Base-by-base conservation (phyloP, 2,329 filamentous ascomycete species). In the Ustulina deusta region DNA sequence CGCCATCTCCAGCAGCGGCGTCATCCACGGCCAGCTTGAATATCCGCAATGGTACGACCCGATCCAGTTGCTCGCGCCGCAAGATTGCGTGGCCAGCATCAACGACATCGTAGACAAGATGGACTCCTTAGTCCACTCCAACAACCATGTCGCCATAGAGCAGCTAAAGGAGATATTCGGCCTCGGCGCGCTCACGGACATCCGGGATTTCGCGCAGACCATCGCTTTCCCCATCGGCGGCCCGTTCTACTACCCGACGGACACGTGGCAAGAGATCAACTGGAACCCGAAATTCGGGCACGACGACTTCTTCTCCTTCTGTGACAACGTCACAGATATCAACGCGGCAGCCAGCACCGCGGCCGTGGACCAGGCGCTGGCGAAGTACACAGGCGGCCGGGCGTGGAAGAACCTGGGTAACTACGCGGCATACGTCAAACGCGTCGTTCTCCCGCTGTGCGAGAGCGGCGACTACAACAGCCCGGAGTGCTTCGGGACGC, bases 231-330 rank as follows among this genome's bases (percentile, higher is more conserved):
- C 74, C 5, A 72, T 76, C 20, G 74, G 74, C n/a, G 74, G 74
- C 6, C 74, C 74, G 2, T 74, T 84, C 69, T 81, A 81, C 68
- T 87, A 87, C 70, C 83, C 82, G 0, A 83, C 81, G 0, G 77
- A 78, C 29, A 86, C 85, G 3, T 87, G 85, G 84, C 85, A 87
- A 75, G 85, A 87, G 72, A 77, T 87, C 17, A 84, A 83, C 67
- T 87, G 85, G 85, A 75, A 76, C 56, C 60, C 71, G 0, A 74
- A 68, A 0, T 80, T 81, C 66, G 80, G 78, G 32, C 77, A 78
- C 6, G 72, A 79, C 11, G 83, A 86, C 70, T 86, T 87, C 74
- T 87, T 82, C 75, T 68, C 80, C 32, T 87, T 87, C 76, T 87
- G 84, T 74, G 78, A 76, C 15, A 86, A 86, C 62, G 80, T 87